Conservation (phyloP, 352 stramenopile genomes). For the Globisporangium emineosum region DNA sequence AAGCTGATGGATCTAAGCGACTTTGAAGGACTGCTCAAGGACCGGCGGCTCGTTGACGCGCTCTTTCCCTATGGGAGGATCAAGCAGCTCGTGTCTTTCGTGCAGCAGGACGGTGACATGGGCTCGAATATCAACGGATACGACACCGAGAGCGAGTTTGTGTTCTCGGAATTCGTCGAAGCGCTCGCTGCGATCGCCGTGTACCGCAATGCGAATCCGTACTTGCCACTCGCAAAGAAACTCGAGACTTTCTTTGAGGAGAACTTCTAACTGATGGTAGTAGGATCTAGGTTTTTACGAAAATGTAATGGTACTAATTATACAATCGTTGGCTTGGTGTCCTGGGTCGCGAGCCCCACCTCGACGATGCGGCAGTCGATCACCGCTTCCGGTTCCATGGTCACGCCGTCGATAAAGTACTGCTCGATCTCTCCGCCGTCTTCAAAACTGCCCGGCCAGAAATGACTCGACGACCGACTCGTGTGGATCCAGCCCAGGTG, state of each 20-base stretch:
- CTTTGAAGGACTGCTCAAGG: slow-evolving; percentile 73
- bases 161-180: slow-evolving; percentile 80
- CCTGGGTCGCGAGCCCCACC: slow-evolving; percentile 56
- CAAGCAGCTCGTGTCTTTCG: slow-evolving; percentile 75
- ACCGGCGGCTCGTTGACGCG: slow-evolving; percentile 61
- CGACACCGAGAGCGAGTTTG: slow-evolving; percentile 69
- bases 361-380: slow-evolving; percentile 84
- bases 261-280: slow-evolving; percentile 40
- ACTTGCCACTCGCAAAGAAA: slow-evolving; percentile 71
- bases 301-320: not conserved
- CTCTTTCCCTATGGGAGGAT: slow-evolving; percentile 70
- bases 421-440: slow-evolving; percentile 72
- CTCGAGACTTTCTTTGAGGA: slow-evolving; percentile 76
- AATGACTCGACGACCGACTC: slow-evolving; percentile 65
- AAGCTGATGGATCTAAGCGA: slow-evolving; percentile 73
- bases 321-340: slow-evolving; percentile 15
- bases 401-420: slow-evolving; percentile 39
- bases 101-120: slow-evolving; percentile 73
- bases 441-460: slow-evolving; percentile 84
- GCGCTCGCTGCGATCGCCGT: slow-evolving; percentile 66
- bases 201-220: slow-evolving; percentile 77
- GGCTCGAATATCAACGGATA: slow-evolving; percentile 40
- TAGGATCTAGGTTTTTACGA: not conserved
- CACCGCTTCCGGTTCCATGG: slow-evolving; percentile 52
- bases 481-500: slow-evolving; percentile 75